Conservation (phyloP, 495 filamentous ascomycete genomes). For the Umbilicaria muhlenbergii region DNA sequence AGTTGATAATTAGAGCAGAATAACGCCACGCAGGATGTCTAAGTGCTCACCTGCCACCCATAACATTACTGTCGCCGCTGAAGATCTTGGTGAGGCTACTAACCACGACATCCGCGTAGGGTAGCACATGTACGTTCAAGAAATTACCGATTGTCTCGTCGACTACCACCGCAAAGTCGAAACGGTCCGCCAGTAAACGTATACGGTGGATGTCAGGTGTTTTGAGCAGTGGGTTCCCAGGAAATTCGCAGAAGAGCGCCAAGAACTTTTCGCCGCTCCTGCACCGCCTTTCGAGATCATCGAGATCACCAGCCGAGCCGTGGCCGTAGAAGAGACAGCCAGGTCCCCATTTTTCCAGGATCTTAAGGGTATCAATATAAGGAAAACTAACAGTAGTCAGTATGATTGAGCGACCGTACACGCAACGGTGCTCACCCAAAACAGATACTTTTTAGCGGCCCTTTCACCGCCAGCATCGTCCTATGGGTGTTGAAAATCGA, state of each 20-base stretch:
- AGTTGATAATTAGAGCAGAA: constrained; percentile 5
- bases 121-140: constrained; percentile 84
- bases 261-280: constrained; percentile 62
- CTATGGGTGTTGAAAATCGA: constrained; percentile 83
- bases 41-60: constrained; percentile 57
- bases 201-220: constrained; percentile 76
- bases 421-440: constrained; percentile 33
- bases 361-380: constrained; percentile 92
- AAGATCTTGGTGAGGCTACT: constrained; percentile 95
- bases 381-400: constrained; percentile 52
- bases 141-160: constrained; percentile 97
- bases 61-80: constrained; percentile 93
- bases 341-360: constrained; percentile 85
- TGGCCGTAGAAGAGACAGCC: constrained; percentile 84
- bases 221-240: constrained; percentile 76
- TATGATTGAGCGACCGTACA: constrained; percentile 5
- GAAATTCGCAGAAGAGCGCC: constrained; percentile 86
- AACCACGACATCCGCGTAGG: constrained; percentile 77
- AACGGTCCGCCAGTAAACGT: constrained; percentile 58
- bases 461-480: constrained; percentile 43
- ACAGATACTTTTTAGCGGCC: constrained; percentile 49
- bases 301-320: constrained; percentile 65
- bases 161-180: constrained; percentile 68
- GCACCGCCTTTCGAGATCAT: constrained; percentile 66
- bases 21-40: background rate